A percentile compares a stretch with the other conserved stretches of the same genome.
These are phyloP conservation scores for Daldinia eschscholtzii DNA, from an alignment of 2,329 filamentous ascomycete genomes.

Conservation along the genomic window DNA sequence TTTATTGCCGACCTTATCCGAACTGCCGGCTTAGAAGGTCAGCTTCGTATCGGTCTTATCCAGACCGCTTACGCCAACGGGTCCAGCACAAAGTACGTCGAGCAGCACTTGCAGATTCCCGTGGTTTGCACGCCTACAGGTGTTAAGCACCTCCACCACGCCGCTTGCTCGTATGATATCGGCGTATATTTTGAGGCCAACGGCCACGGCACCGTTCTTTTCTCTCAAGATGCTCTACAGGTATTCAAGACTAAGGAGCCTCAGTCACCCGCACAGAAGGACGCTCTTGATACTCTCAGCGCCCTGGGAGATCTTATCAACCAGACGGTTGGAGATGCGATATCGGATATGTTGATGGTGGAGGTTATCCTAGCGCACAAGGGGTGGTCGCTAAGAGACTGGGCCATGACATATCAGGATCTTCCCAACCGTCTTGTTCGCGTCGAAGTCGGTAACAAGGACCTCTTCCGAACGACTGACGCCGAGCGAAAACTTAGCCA, in stretches of 20 bases:
- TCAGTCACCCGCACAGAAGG: conserved; percentile 90
- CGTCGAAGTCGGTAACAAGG: conserved; percentile 89
- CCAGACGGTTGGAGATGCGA: conserved; percentile 95
- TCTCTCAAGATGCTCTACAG: conserved; percentile 85
- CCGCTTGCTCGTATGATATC: conserved; percentile 93
- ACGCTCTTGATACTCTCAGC: conserved; percentile 85
- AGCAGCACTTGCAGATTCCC: conserved; percentile 87
- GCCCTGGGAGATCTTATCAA: conserved; percentile 94
- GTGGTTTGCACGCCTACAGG: conserved; percentile 95
- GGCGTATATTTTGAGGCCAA: conserved; percentile 99
- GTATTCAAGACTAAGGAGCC: conserved; percentile 84
- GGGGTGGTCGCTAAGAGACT: conserved; percentile 88
- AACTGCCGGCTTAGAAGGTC: conserved; percentile 80
- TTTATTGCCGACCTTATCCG: conserved; percentile 92
- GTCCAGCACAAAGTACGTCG: conserved; percentile 90
- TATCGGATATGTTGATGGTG: conserved; percentile 95
- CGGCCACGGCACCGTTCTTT: conserved; percentile 95
- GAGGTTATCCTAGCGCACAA: conserved; percentile 98
- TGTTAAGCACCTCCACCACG: conserved; percentile 97
- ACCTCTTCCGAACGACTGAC: conserved; percentile 89
- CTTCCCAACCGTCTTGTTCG: conserved; percentile 95
- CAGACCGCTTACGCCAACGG: conserved; percentile 99
- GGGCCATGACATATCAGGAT: conserved; percentile 92
- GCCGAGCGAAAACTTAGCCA: conserved; percentile 89
- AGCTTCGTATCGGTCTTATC: conserved; percentile 91